Evolutionary conservation across 2,329 filamentous ascomycete species (phyloP).

Genomic region (Mariannaea sp.): DNA sequence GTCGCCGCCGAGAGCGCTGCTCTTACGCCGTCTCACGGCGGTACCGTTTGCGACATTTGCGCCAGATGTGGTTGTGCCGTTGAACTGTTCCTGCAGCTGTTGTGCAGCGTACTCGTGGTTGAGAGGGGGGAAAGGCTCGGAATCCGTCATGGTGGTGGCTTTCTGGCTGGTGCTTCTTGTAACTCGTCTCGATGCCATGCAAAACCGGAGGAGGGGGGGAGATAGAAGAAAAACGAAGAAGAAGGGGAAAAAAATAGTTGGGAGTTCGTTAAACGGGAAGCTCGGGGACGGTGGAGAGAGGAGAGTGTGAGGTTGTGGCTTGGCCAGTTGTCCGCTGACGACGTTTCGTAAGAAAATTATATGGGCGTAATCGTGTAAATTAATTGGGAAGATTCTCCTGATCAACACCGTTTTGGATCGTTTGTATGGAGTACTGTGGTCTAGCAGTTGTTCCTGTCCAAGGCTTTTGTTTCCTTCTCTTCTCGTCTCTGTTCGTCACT

Average conservation of each 20-base stretch:
- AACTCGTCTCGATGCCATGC: slow-evolving; percentile 10
- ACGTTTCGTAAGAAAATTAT: background rate
- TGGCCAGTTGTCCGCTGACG: background rate
- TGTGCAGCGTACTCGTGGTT: slow-evolving; percentile 46
- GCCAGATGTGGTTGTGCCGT: slow-evolving; percentile 28
- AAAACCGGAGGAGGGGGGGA: too few relatives aligned
- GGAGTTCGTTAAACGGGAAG: background rate
- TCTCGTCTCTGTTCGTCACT: background rate
- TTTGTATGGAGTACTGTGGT: too few relatives aligned
- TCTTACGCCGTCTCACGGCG: slow-evolving; percentile 58
- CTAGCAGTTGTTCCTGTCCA: too few relatives aligned
- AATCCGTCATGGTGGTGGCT: slow-evolving; percentile 46
- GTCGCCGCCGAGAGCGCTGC: slow-evolving; percentile 58
- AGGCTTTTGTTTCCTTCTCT: background rate
- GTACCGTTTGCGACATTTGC: slow-evolving; percentile 40
- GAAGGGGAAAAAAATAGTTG: too few relatives aligned
- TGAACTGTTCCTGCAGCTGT: slow-evolving; percentile 38
- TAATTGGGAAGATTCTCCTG: background rate
- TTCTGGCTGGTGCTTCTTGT: slow-evolving; percentile 10
- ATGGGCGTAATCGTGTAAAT: too few relatives aligned
- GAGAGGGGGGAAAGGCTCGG: slow-evolving; percentile 62
- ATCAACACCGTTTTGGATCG: background rate
- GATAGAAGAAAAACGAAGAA: background rate
- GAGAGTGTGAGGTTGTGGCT: background rate
- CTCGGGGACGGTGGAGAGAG: background rate